A percentile compares a stretch with the other conserved stretches of the same genome.
Evolutionary conservation across 2,329 filamentous ascomycete genomes (phyloP).

Genomic region (Catunica adiposa): DNA sequence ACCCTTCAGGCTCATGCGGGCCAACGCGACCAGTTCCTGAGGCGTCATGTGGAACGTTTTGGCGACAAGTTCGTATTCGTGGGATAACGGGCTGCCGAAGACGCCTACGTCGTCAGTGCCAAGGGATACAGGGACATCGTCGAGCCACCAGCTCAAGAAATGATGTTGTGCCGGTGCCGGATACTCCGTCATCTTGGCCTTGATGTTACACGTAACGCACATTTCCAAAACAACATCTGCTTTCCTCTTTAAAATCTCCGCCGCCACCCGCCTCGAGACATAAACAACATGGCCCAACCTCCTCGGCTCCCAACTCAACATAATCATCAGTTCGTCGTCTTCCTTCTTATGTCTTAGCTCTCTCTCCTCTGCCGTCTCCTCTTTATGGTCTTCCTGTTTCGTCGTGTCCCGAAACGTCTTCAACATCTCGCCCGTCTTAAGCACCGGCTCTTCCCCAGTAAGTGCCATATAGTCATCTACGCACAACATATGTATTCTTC

Average conservation of each 20-base stretch:
- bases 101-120: conserved; percentile 75
- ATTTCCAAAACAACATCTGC: conserved; percentile 49
- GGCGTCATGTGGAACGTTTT: conserved; percentile 46
- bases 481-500: background rate
- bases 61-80: conserved; percentile 60
- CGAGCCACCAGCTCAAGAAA: conserved; percentile 55
- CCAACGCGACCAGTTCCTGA: conserved; percentile 34
- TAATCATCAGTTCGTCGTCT: conserved; percentile 41
- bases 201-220: conserved; percentile 68
- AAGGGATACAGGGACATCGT: conserved; percentile 44
- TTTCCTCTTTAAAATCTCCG: conserved; percentile 32
- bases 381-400: background rate
- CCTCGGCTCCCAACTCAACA: conserved; percentile 50
- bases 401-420: background rate
- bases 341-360: conserved; percentile 18
- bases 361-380: conserved; percentile 29
- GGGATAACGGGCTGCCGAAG: conserved; percentile 58
- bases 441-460: background rate
- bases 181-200: conserved; percentile 48
- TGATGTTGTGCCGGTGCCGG: conserved; percentile 37
- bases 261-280: conserved; percentile 43
- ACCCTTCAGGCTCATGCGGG: conserved; percentile 41
- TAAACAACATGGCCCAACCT: conserved; percentile 68
- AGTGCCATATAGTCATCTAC: background rate
- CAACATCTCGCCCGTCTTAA: background rate